Evolutionary conservation across 345 rosid species (phyloP).

Genomic region (Salix viminalis): DNA sequence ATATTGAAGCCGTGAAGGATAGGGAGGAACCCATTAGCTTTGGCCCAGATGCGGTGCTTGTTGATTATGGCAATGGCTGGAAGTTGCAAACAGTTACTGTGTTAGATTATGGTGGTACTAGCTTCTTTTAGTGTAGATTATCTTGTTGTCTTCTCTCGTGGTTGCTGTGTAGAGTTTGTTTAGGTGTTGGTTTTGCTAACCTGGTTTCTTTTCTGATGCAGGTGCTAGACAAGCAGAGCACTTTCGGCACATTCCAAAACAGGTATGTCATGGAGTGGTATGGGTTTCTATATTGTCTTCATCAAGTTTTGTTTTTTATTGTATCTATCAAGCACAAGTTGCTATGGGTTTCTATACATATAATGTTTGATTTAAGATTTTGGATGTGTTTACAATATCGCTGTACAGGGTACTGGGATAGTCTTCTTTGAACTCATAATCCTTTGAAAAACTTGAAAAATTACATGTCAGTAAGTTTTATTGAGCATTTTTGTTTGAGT

Average conservation of each 20-base stretch:
- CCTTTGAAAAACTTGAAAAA: too few relatives aligned
- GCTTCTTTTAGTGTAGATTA: background rate
- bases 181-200: background rate
- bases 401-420: background rate
- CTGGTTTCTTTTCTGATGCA: conserved; percentile 7
- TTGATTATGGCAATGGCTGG: conserved; percentile 63
- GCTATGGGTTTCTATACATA: background rate
- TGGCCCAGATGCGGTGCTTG: conserved; percentile 68
- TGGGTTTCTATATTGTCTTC: background rate
- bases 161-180: background rate
- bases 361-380: background rate
- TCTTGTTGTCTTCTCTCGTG: background rate
- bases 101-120: conserved; percentile 37
- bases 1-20: conserved; percentile 60
- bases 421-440: background rate
- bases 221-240: conserved; percentile 28
- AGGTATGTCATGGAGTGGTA: conserved; percentile 20
- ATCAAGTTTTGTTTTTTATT: background rate
- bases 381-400: background rate
- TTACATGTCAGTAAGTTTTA: too few relatives aligned
- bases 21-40: conserved; percentile 74
- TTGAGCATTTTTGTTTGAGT: background rate
- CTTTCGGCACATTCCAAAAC: conserved; percentile 3
- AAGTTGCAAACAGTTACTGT: conserved; percentile 53
- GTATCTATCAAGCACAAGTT: background rate